Evolutionary conservation across 2,329 filamentous ascomycete species (phyloP), one percentile per base, ranked within the genome.

Genomic region (Diaporthe amygdali): DNA sequence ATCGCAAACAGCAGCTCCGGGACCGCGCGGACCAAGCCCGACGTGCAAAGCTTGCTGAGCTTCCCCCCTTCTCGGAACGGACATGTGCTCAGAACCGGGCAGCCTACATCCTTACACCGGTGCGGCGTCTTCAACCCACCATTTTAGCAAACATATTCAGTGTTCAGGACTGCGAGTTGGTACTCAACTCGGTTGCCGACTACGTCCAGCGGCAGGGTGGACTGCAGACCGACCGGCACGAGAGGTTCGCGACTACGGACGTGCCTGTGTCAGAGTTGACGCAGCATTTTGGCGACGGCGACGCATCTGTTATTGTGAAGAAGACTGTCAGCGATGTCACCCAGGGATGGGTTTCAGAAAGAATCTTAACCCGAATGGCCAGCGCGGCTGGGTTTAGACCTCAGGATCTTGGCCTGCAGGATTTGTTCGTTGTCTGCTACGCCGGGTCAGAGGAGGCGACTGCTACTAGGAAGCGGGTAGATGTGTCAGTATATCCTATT

Each of bases 351-450:
- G 69, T 69, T 6, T 7, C 5, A 3, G 55, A 66, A n/a, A 51
- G 71, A 9, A 59, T 72, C 7, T 25, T 72, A 14, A 14, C 9
- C 49, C 64, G 20, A 10, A 59, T 72, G 49, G 68, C 71, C 25
- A 39, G 22, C n/a, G 15, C 44, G 32, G 41, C 71, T 20, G 71
- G 71, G 25, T 72, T 72, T 6, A 52, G 47, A 20, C 56, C 56
- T 22, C 55, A 39, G 15, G 54, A 72, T 20, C 64, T 72, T 10
- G 69, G 71, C 20, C 56, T 72, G 9, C 64, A 72, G 41, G 71
- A 72, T 39, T 27, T 72, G 14, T 72, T 72, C 30, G 69, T 72
- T 8, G 71, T 72, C 41, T 71, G 68, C 64, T 72, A 72, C 41
- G 27, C 25, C 25, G 41, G 25, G 44, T 27, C 17, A 44, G 27